Evolutionary conservation across 441 rosid genomes (phyloP), one percentile per base, ranked within the genome.

Genomic region (Mallotus japonicus): DNA sequence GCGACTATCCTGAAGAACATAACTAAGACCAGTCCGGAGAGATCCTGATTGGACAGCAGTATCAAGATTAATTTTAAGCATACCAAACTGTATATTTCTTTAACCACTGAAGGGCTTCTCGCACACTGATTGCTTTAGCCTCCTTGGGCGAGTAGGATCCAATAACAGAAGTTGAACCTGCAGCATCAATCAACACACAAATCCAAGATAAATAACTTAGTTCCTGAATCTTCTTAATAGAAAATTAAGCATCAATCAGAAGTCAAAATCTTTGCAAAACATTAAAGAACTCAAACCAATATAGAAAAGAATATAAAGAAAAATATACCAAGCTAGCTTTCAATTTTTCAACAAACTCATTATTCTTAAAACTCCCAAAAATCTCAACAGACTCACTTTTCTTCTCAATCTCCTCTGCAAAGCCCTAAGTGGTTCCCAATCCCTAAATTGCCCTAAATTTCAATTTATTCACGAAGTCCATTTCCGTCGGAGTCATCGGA

Each of bases 271-370:
- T 24, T 24, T 24, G 1, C 28, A 24, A 37, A 37, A 37, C 40
- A 37, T 37, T 37, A 37, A 37, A 37, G 40, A 37, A 37, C 40
- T 37, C 6, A 63, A 44, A 3, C 57, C 46, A 17, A 9, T 54
- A 57, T 37, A 56, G 53, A 54, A 37, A 47, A 51, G 57, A 62
- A n/a, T 11, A 69, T 37, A 37, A 37, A 40, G 56, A 28, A 37
- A 51, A 66, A 66, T 89, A 77, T 88, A 95, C 99, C 92, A 89
- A 81, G 81, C 97, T 83, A 65, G 97, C 84, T 83, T 91, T 92
- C 67, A 95, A 77, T 84, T 91, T 92, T 87, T 91, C 93, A 55
- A 92, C 84, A 74, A 92, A 81, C 61, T 92, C 99, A 65, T 78
- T 82, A 76, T 83, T 87, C 88, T 85, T 88, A 58, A 91, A 79